Evolutionary conservation across 352 stramenopile genomes (phyloP).

Genomic region (Phytophthora citrophthora): DNA sequence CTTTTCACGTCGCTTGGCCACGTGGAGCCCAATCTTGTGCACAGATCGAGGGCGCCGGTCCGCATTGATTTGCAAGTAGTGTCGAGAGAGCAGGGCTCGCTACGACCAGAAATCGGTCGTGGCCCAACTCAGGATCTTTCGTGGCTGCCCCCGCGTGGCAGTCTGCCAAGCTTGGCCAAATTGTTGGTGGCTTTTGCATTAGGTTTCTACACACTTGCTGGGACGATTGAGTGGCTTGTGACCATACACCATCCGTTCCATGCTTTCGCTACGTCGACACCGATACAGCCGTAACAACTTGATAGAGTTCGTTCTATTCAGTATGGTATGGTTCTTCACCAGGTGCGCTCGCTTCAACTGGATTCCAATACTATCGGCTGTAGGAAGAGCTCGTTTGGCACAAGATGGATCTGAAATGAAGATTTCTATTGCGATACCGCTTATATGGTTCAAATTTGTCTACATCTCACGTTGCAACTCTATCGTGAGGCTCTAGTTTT

Average conservation of each 20-base stretch:
- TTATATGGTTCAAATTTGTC: conserved; percentile 18
- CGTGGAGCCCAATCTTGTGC: conserved; percentile 8
- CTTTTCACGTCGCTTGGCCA: conserved; percentile 14
- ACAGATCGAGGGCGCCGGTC: conserved; percentile 16
- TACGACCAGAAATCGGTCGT: conserved; percentile 24
- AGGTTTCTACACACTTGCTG: conserved; percentile 19
- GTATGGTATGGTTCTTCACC: too few relatives aligned
- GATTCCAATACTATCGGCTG: background rate
- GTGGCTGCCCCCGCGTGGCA: background rate
- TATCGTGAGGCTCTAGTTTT: conserved; percentile 40
- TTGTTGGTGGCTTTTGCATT: too few relatives aligned
- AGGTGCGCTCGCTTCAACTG: conserved; percentile 3
- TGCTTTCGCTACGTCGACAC: conserved; percentile 38
- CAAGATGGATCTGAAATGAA: background rate
- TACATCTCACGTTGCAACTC: conserved; percentile 40
- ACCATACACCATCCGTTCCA: conserved; percentile 18
- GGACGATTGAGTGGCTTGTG: conserved; percentile 1
- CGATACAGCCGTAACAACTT: conserved; percentile 1
- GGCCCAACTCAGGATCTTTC: conserved; percentile 16
- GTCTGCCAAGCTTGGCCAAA: too few relatives aligned
- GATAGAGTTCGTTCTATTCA: too few relatives aligned
- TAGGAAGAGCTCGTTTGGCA: background rate
- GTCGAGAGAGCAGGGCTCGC: conserved; percentile 19
- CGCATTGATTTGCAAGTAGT: conserved; percentile 16
- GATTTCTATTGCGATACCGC: conserved; percentile 6